Percentiles rank a stretch among this genome's conserved stretches.
Evolutionary conservation across 495 filamentous ascomycete species (phyloP).

Genomic region (Aspergillus leporis): DNA sequence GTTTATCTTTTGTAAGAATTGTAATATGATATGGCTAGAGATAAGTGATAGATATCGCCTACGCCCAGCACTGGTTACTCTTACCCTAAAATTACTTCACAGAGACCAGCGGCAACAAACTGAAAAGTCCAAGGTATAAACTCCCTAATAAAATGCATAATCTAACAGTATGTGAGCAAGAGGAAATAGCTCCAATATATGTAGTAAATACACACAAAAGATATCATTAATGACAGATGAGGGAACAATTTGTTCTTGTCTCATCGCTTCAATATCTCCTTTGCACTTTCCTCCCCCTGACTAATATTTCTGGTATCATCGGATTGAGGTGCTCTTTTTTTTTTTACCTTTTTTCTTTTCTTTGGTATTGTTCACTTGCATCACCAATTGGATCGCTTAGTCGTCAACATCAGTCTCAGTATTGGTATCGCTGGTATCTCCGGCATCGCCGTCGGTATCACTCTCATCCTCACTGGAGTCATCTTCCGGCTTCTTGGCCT

Average conservation of each 20-base stretch:
- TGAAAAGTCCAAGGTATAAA: slow-evolving; percentile 3
- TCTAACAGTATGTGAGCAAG: slow-evolving; percentile 9
- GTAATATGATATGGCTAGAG: too few relatives aligned
- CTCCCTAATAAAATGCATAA: slow-evolving; percentile 12
- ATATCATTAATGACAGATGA: neutral
- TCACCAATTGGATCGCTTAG: slow-evolving; percentile 19
- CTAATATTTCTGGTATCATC: slow-evolving; percentile 3
- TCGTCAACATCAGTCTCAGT: slow-evolving; percentile 74
- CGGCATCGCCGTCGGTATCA: slow-evolving; percentile 82
- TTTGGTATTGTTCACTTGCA: neutral
- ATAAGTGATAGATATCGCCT: too few relatives aligned
- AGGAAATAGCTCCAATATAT: slow-evolving; percentile 3
- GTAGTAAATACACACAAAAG: slow-evolving; percentile 8
- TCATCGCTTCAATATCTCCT: neutral
- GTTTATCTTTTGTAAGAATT: too few relatives aligned
- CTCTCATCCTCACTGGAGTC: slow-evolving; percentile 76
- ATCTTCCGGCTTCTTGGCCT: slow-evolving; percentile 57
- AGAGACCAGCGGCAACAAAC: neutral
- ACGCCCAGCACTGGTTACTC: too few relatives aligned
- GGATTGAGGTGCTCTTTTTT: slow-evolving; percentile 2
- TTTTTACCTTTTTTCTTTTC: slow-evolving; percentile 4
- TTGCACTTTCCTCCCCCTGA: neutral
- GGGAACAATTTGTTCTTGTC: neutral
- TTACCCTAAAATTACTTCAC: neutral
- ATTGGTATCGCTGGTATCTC: slow-evolving; percentile 75